These are phyloP conservation scores for Lachancea sp. DNA, from an alignment of 805 yeast genomes.

Conservation along the genomic window DNA sequence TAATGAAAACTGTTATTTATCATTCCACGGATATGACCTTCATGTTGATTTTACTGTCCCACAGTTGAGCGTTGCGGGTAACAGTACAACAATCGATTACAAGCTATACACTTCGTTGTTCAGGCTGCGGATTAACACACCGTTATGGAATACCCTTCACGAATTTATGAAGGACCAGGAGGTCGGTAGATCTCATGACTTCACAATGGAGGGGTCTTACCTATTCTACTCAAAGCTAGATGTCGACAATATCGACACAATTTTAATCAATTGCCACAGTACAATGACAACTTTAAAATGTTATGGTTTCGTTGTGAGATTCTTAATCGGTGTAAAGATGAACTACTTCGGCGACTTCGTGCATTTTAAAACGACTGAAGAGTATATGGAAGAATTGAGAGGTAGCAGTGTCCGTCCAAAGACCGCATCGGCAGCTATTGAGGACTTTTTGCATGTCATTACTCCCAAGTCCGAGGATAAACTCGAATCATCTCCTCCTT, in stretches of 20 bases:
- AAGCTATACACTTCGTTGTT: conserved; percentile 50
- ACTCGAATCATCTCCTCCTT: neutral
- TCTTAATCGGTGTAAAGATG: conserved; percentile 68
- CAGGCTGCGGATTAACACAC: conserved; percentile 62
- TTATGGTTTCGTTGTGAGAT: conserved; percentile 74
- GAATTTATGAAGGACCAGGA: conserved; percentile 58
- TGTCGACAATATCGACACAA: conserved; percentile 61
- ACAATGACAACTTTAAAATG: conserved; percentile 61
- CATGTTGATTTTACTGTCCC: conserved; percentile 50
- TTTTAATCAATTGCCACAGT: conserved; percentile 59
- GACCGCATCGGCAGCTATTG: conserved; percentile 1
- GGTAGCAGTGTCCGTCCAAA: neutral
- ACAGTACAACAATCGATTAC: conserved; percentile 47
- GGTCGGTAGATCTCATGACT: conserved; percentile 62
- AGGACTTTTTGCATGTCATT: neutral
- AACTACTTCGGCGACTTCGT: conserved; percentile 85
- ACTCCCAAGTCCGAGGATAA: neutral
- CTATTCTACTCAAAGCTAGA: conserved; percentile 53
- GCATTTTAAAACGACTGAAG: conserved; percentile 84
- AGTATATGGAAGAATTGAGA: conserved; percentile 43
- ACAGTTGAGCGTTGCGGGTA: conserved; percentile 44
- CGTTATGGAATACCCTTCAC: conserved; percentile 86
- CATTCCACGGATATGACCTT: conserved; percentile 61
- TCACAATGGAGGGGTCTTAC: conserved; percentile 59
- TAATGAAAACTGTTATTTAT: conserved; percentile 68